phyloP scores from a whole-genome alignment of 192 early-diverging fungal species.

The Linnemannia schmuckeri region DNA sequence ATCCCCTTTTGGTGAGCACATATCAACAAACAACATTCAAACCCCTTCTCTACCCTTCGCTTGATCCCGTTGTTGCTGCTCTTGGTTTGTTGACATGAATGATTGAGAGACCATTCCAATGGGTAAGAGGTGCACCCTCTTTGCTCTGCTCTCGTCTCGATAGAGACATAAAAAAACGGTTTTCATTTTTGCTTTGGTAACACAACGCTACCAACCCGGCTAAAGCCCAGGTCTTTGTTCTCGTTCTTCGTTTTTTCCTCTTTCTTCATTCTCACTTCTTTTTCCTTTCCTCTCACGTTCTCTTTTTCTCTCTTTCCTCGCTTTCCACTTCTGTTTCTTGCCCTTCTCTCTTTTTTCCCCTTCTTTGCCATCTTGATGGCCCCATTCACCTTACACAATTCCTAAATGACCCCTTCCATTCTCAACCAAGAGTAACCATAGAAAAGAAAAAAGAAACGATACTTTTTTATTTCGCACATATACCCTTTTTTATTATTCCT shows the following conservation, averaged over 20 bases:
- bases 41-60: too few relatives aligned
- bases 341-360: background rate
- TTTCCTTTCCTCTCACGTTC: background rate
- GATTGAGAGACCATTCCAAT: too few relatives aligned
- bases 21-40: too few relatives aligned
- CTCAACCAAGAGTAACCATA: background rate
- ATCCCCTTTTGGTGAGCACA: too few relatives aligned
- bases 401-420: background rate
- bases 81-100: too few relatives aligned
- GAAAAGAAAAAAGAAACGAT: background rate
- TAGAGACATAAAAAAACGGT: too few relatives aligned
- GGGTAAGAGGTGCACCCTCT: too few relatives aligned
- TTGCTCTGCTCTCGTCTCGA: too few relatives aligned
- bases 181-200: background rate
- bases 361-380: background rate
- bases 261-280: background rate
- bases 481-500: background rate
- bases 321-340: background rate
- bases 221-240: background rate
- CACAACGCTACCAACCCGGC: background rate
- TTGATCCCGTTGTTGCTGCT: too few relatives aligned
- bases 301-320: background rate
- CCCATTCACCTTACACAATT: background rate
- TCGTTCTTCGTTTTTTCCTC: background rate
- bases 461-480: background rate